Conservation (phyloP, 2,329 filamentous ascomycete species). For the Verticillium dahliae region DNA sequence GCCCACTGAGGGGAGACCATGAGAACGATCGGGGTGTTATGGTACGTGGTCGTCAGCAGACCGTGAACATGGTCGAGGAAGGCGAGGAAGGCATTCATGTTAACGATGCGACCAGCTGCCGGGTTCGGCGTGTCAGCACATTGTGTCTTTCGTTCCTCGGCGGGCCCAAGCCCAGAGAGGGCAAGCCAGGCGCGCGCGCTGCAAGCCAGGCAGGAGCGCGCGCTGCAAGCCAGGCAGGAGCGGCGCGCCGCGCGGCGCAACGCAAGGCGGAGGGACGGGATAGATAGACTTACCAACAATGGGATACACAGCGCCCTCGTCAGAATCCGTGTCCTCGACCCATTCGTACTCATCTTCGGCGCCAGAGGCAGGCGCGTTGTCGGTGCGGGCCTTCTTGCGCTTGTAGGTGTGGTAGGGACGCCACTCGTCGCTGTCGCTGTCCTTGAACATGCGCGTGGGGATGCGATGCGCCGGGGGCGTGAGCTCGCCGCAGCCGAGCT, state of each 20-base stretch:
- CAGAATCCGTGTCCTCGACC: slow-evolving; percentile 82
- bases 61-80: slow-evolving; percentile 89
- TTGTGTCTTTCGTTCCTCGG: background rate
- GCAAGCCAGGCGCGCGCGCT: too few species aligned
- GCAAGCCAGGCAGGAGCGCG: background rate
- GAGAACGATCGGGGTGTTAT: slow-evolving; percentile 91
- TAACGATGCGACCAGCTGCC: slow-evolving; percentile 71
- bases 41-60: slow-evolving; percentile 82
- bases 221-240: background rate
- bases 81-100: slow-evolving; percentile 91
- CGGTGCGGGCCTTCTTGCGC: slow-evolving; percentile 38
- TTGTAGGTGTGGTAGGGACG: slow-evolving; percentile 71
- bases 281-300: slow-evolving; percentile 48
- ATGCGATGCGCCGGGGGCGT: slow-evolving; percentile 83
- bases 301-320: slow-evolving; percentile 86
- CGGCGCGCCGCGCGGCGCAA: background rate
- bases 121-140: background rate
- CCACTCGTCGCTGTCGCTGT: slow-evolving; percentile 70
- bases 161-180: background rate
- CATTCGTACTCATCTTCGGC: slow-evolving; percentile 60
- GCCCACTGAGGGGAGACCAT: slow-evolving; percentile 90
- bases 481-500: slow-evolving; percentile 84
- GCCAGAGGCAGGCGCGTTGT: slow-evolving; percentile 1
- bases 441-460: slow-evolving; percentile 90
- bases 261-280: background rate